These are phyloP conservation scores for Pleurotus ostreatus DNA, from an alignment of 768 basidiomycete species.

Conservation along the genomic window DNA sequence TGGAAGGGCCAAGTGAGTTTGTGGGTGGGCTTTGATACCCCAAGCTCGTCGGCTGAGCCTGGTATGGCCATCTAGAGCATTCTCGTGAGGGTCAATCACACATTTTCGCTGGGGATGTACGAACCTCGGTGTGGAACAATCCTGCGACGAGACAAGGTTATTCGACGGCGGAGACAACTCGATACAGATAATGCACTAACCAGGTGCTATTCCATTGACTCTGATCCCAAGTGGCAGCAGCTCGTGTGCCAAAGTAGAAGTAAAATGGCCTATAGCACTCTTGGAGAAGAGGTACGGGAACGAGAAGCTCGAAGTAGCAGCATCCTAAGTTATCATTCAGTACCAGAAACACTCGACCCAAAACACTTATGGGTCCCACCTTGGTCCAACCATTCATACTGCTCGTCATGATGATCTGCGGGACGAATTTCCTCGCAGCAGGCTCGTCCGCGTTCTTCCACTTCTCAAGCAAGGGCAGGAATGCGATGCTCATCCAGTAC, in stretches of 20 bases:
- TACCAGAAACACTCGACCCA: too few relatives aligned
- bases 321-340: conserved; percentile 24
- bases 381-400: conserved; percentile 54
- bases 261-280: conserved; percentile 43
- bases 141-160: conserved; percentile 15
- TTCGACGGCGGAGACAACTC: too few relatives aligned
- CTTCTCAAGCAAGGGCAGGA: conserved; percentile 47
- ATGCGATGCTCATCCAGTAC: conserved; percentile 56
- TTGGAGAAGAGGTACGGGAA: conserved; percentile 48
- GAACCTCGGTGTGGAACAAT: conserved; percentile 26
- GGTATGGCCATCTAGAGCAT: conserved; percentile 25
- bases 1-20: conserved; percentile 21
- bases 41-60: conserved; percentile 20
- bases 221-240: conserved; percentile 41
- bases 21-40: conserved; percentile 17
- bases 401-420: conserved; percentile 46
- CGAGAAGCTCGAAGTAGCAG: conserved; percentile 31
- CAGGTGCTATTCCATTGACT: conserved; percentile 47
- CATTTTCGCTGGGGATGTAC: background rate
- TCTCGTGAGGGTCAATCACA: too few relatives aligned
- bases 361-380: conserved; percentile 15
- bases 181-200: conserved; percentile 8
- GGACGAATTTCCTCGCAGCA: conserved; percentile 32
- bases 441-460: conserved; percentile 31
- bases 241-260: conserved; percentile 42